A percentile compares a stretch with the other conserved stretches of the same genome.
phyloP scores from a whole-genome alignment of 2,329 filamentous ascomycete species.

The Diplocarpon rosae region DNA sequence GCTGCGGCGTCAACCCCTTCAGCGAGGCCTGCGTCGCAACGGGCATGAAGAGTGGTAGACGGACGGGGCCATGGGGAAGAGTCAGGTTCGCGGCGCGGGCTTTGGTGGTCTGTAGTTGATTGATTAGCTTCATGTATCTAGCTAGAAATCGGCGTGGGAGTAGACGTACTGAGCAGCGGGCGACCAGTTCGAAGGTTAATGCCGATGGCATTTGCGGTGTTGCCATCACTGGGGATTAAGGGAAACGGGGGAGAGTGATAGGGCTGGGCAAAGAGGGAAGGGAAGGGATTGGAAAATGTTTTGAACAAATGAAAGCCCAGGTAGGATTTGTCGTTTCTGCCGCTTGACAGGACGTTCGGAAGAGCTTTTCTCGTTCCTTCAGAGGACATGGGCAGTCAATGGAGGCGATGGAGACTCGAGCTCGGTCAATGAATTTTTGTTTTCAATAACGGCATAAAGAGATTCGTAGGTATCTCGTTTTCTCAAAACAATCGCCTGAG shows the following conservation, averaged over 20 bases:
- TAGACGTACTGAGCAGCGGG: conserved; percentile 63
- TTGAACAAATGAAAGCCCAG: neutral
- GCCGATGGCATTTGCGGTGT: conserved; percentile 43
- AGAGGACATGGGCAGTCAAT: too few species aligned
- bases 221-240: conserved; percentile 8
- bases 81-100: conserved; percentile 80
- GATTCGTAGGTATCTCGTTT: too few species aligned
- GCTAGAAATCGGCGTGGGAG: conserved; percentile 2
- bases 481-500: too few species aligned
- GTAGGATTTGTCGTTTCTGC: conserved; percentile 5
- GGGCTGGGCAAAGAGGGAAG: neutral
- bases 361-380: neutral
- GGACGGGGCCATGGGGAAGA: conserved; percentile 83
- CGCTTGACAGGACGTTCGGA: conserved; percentile 5
- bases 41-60: conserved; percentile 94
- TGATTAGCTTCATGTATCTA: conserved; percentile 6
- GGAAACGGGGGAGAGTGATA: conserved; percentile 4
- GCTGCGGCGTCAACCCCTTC: conserved; percentile 86
- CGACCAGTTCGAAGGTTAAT: conserved; percentile 66
- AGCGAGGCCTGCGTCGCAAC: conserved; percentile 94
- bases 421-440: too few species aligned
- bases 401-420: too few species aligned
- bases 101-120: conserved; percentile 63
- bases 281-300: conserved; percentile 4
- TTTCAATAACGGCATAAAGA: too few species aligned